Percentiles rank a stretch among this genome's conserved stretches.
Conservation (phyloP, 108 stramenopile genomes). For the Parmales sp. region DNA sequence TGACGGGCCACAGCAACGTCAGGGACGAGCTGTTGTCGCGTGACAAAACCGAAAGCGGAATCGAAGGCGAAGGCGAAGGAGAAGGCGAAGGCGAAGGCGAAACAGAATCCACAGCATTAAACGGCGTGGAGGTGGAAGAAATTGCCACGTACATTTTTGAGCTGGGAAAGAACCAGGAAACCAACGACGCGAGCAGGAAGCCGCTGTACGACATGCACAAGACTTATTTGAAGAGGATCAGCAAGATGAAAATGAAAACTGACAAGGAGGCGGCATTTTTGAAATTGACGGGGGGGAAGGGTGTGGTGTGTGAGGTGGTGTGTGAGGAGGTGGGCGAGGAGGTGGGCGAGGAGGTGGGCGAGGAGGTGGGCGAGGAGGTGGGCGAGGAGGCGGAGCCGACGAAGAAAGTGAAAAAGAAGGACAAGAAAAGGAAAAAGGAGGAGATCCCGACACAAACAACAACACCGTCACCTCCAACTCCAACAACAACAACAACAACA, state of each 20-base stretch:
- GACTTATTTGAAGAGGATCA: conserved; percentile 57
- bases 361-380: conserved; percentile 7
- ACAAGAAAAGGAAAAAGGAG: conserved; percentile 18
- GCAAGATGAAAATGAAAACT: conserved; percentile 58
- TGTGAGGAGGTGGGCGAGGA: conserved; percentile 20
- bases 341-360: conserved; percentile 32
- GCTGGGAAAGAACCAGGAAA: conserved; percentile 59
- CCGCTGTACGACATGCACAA: conserved; percentile 72
- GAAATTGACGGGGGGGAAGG: conserved; percentile 53
- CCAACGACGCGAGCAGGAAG: conserved; percentile 55
- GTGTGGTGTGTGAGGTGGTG: conserved; percentile 39
- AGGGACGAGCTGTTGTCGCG: conserved; percentile 11
- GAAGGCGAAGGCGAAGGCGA: conserved; percentile 29
- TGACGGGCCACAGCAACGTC: conserved; percentile 61
- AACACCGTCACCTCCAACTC: no score
- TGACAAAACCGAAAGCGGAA: no score
- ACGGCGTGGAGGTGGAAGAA: conserved; percentile 69
- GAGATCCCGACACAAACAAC: conserved; percentile 13
- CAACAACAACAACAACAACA: no score
- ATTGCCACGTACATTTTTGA: conserved; percentile 71
- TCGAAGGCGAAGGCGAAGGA: conserved; percentile 20
- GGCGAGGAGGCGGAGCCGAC: conserved; percentile 10
- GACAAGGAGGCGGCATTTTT: conserved; percentile 36
- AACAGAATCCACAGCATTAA: conserved; percentile 28
- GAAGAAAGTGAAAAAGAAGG: conserved; percentile 10